Evolutionary conservation across 225 moss, liverwort and hornwort genomes (phyloP).

Genomic region (Physcomitrellopsis africana): DNA sequence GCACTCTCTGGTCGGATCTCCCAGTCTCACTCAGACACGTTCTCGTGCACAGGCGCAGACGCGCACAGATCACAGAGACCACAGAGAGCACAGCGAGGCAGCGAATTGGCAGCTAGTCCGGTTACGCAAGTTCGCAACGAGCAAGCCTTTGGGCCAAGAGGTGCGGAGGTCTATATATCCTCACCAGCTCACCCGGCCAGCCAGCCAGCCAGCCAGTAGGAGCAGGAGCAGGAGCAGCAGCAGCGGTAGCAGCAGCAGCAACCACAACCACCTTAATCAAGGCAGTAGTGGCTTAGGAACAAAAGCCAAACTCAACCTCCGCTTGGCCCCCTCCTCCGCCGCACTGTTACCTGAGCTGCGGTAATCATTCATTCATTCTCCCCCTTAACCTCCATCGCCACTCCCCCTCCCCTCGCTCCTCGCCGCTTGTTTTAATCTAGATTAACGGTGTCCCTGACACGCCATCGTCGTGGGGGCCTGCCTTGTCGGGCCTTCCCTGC

Average conservation of each 20-base stretch:
- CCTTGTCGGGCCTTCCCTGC: too few relatives aligned
- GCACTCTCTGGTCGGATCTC: background rate
- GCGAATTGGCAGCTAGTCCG: too few relatives aligned
- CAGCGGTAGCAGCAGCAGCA: too few relatives aligned
- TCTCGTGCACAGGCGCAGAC: background rate
- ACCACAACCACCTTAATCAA: constrained; percentile 31
- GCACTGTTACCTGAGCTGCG: background rate
- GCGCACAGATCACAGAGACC: background rate
- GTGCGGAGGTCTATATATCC: constrained; percentile 10
- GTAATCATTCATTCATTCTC: background rate
- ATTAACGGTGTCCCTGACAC: background rate
- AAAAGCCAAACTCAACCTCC: constrained; percentile 24
- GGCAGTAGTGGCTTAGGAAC: constrained; percentile 14
- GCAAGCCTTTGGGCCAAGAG: constrained; percentile 12
- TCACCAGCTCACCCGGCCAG: background rate
- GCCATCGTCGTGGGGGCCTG: background rate
- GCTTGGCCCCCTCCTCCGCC: constrained; percentile 6
- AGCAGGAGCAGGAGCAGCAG: too few relatives aligned
- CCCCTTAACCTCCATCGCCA: background rate
- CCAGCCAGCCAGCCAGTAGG: too few relatives aligned
- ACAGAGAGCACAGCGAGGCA: background rate
- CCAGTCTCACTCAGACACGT: background rate
- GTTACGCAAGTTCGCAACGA: background rate
- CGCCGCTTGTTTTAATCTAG: background rate
- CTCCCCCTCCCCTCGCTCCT: background rate